Percentiles rank a stretch among this genome's conserved stretches.
phyloP scores from a whole-genome alignment of 2,329 filamentous ascomycete species.

The Diaporthe ilicicola region DNA sequence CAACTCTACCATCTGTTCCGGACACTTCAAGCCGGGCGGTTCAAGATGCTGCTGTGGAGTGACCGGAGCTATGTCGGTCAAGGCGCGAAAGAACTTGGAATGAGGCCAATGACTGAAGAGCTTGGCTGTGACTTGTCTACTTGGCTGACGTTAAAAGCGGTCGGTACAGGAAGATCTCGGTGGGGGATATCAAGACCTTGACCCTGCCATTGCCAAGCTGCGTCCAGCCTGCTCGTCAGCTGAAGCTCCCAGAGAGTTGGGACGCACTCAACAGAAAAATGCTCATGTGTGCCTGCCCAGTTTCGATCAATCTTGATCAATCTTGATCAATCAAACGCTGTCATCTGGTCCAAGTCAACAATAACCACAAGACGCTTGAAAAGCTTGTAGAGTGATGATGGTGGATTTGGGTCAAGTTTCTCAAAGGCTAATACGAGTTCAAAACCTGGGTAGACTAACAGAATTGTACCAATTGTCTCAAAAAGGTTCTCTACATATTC shows the following conservation, averaged over 20 bases:
- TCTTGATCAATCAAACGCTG: too few species aligned
- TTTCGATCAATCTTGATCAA: too few species aligned
- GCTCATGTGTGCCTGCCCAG: not conserved
- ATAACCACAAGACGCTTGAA: too few species aligned
- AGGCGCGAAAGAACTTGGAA: not conserved
- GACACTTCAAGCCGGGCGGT: not conserved
- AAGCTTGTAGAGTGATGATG: too few species aligned
- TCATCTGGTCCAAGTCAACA: not conserved
- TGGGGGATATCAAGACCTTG: not conserved
- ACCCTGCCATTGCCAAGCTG: constrained; percentile 7
- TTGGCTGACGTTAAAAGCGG: not conserved
- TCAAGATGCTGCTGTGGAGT: not conserved
- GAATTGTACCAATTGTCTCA: too few species aligned
- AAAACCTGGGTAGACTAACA: too few species aligned
- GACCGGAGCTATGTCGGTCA: constrained; percentile 2
- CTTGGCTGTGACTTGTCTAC: not conserved
- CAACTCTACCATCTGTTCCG: not conserved
- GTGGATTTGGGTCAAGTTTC: too few species aligned
- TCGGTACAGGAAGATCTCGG: too few species aligned
- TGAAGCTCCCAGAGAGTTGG: not conserved
- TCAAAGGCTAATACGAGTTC: too few species aligned
- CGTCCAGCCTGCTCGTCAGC: not conserved
- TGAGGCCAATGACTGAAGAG: not conserved
- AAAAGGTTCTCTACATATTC: too few species aligned
- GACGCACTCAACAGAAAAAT: not conserved